phyloP scores from a whole-genome alignment of 306 rosid genomes.

The Medicago truncatula region MtrunA17r5.0-ANR NC_053042.1:40536001-40536500 shows the following conservation, averaged over 20 bases:
- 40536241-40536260: conserved; percentile 45
- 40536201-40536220: conserved; percentile 41
- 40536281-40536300: conserved; percentile 46
- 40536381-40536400: conserved; percentile 35
- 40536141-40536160: conserved; percentile 47
- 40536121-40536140: conserved; percentile 33
- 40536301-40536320: conserved; percentile 65
- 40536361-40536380: conserved; percentile 75
- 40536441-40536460: conserved; percentile 2
- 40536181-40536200: conserved; percentile 46
- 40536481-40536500: conserved; percentile 55
- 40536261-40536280: conserved; percentile 29
- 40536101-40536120: conserved; percentile 25
- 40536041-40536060: conserved; percentile 73
- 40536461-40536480: not conserved
- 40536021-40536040: conserved; percentile 85
- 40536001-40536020: conserved; percentile 97
- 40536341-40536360: conserved; percentile 75
- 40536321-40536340: conserved; percentile 61
- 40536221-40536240: conserved; percentile 55
- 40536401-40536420: conserved; percentile 41
- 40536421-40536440: not conserved
- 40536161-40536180: conserved; percentile 44
- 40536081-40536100: conserved; percentile 32
- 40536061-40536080: conserved; percentile 48